Conservation (phyloP, 768 basidiomycete species). For the Rhizopogon vulgaris region DNA sequence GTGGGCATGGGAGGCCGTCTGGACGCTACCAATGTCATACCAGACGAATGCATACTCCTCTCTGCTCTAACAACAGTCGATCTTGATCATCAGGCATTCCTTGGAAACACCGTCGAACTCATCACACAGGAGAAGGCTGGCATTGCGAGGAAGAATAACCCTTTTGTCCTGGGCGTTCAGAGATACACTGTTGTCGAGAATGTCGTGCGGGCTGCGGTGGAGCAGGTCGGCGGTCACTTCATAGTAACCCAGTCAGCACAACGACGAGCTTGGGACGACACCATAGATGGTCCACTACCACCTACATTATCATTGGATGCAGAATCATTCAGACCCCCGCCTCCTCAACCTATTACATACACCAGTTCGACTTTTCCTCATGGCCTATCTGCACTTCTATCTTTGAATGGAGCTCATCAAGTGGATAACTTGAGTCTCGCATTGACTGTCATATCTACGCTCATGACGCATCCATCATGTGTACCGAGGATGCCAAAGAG, state of each 20-base stretch:
- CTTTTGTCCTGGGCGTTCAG: slow-evolving; percentile 67
- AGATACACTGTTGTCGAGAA: slow-evolving; percentile 41
- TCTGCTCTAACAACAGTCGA: slow-evolving; percentile 86
- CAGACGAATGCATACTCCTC: slow-evolving; percentile 59
- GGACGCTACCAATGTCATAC: slow-evolving; percentile 91
- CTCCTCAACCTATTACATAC: slow-evolving; percentile 37
- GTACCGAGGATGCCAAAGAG: not conserved
- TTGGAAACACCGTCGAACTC: slow-evolving; percentile 66
- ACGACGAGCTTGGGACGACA: slow-evolving; percentile 22
- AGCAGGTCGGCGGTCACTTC: slow-evolving; percentile 36
- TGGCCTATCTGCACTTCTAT: slow-evolving; percentile 45
- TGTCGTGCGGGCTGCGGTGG: slow-evolving; percentile 39
- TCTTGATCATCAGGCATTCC: slow-evolving; percentile 88
- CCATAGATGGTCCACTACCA: slow-evolving; percentile 25
- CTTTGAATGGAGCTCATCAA: slow-evolving; percentile 80
- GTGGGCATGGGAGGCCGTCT: slow-evolving; percentile 91
- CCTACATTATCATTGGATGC: slow-evolving; percentile 27
- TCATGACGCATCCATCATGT: slow-evolving; percentile 38
- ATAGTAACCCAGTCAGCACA: slow-evolving; percentile 29
- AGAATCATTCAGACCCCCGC: slow-evolving; percentile 26
- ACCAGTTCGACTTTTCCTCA: slow-evolving; percentile 37
- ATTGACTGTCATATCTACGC: slow-evolving; percentile 50
- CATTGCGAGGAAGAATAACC: slow-evolving; percentile 59
- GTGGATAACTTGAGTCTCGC: slow-evolving; percentile 77
- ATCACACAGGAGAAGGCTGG: slow-evolving; percentile 83